Conservation (phyloP, 345 rosid species). For the Hibiscus syriacus region DNA sequence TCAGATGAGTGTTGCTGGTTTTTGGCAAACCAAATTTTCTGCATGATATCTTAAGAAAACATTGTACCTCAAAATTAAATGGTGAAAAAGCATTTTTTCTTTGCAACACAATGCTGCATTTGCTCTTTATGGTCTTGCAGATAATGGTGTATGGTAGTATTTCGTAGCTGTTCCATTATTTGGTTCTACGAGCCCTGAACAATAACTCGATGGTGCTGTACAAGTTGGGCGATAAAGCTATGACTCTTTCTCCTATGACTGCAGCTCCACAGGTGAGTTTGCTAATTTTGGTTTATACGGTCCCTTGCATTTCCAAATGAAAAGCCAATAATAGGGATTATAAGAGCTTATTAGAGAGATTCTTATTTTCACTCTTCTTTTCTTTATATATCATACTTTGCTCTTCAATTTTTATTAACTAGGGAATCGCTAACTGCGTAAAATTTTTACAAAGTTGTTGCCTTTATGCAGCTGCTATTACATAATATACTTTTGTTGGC, state of each 20-base stretch:
- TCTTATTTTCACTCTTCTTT: no score
- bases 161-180: constrained; percentile 61
- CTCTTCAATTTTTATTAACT: no score
- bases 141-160: no score
- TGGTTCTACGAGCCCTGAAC: constrained; percentile 60
- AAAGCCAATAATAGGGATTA: neutral
- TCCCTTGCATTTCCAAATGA: neutral
- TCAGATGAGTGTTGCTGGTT: constrained; percentile 72
- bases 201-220: constrained; percentile 93
- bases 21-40: constrained; percentile 3
- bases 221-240: constrained; percentile 80
- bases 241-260: constrained; percentile 77
- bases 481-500: no score
- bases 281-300: neutral
- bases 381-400: no score
- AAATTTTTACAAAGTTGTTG: no score
- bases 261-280: constrained; percentile 83
- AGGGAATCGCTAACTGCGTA: no score
- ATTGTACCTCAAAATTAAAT: constrained; percentile 2
- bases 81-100: neutral
- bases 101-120: no score
- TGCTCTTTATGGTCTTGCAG: no score
- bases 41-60: no score
- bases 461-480: no score
- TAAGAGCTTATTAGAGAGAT: neutral